These are phyloP conservation scores for Hygrophoropsis aurantiaca DNA, from an alignment of 768 basidiomycete species.

Conservation along the genomic window DNA sequence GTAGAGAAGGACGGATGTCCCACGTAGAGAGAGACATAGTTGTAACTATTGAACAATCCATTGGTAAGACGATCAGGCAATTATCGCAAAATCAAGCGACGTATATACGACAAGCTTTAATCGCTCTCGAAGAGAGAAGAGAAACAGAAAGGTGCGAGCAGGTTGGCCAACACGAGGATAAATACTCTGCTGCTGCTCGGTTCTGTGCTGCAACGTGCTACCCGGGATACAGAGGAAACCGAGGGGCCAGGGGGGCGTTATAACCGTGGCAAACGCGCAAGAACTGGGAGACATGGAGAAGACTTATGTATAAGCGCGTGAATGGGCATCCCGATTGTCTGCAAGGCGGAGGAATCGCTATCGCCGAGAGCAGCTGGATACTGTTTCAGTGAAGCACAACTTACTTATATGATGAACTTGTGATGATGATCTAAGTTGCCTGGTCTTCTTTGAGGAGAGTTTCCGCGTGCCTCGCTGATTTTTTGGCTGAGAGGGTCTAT, in stretches of 20 bases:
- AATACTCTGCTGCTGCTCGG: neutral
- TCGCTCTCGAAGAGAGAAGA: too few relatives aligned
- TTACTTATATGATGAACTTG: neutral
- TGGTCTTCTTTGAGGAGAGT: conserved; percentile 9
- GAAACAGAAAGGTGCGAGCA: neutral
- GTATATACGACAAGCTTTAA: conserved; percentile 1
- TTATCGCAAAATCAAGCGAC: neutral
- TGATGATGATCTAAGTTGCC: conserved; percentile 12
- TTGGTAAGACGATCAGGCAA: neutral
- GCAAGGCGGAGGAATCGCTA: too few relatives aligned
- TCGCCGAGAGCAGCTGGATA: too few relatives aligned
- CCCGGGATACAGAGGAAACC: neutral
- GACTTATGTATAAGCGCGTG: neutral
- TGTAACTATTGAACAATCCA: neutral
- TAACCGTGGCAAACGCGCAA: neutral
- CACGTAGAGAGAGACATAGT: conserved; percentile 4
- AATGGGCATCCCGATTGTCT: too few relatives aligned
- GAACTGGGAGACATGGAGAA: conserved; percentile 2
- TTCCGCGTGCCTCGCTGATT: conserved; percentile 15
- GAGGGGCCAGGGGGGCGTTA: neutral
- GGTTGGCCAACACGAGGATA: too few relatives aligned
- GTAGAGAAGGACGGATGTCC: conserved; percentile 10
- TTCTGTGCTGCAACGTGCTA: conserved; percentile 7
- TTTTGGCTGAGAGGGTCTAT: conserved; percentile 1
- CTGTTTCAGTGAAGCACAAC: too few relatives aligned